Percentiles rank a stretch among this genome's conserved stretches.
phyloP scores from a whole-genome alignment of 805 yeast genomes.

The Blastobotrys mokoenaii region DNA sequence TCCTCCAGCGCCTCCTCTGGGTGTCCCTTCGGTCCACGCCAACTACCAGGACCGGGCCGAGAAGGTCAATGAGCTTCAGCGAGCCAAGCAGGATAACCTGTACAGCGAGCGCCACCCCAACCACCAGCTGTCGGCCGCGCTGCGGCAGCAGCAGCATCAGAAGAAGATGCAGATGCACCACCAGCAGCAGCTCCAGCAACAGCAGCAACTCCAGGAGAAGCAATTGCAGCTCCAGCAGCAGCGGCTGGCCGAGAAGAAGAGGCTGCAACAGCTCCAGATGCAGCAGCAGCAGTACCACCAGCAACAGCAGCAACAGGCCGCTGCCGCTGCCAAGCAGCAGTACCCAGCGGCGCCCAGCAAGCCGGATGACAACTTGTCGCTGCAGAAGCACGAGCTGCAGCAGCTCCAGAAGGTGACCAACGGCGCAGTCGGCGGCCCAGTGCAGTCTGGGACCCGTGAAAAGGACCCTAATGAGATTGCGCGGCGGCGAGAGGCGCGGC shows the following conservation, averaged over 20 bases:
- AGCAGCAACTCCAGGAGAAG: slow-evolving; percentile 14
- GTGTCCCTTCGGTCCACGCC: slow-evolving; percentile 25
- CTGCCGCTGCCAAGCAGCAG: not conserved
- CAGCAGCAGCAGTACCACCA: slow-evolving; percentile 16
- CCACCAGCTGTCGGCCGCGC: slow-evolving; percentile 34
- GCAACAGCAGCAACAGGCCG: slow-evolving; percentile 7
- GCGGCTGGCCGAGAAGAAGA: slow-evolving; percentile 14
- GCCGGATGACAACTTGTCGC: not conserved
- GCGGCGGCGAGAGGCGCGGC: slow-evolving; percentile 66
- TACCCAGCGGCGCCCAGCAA: not conserved
- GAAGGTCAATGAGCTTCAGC: slow-evolving; percentile 14
- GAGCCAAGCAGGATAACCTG: slow-evolving; percentile 15
- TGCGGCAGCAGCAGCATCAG: slow-evolving; percentile 18
- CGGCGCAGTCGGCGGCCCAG: slow-evolving; percentile 18
- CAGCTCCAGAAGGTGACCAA: slow-evolving; percentile 22
- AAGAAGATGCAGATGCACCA: slow-evolving; percentile 21
- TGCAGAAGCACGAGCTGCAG: slow-evolving; percentile 20
- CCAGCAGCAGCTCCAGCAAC: slow-evolving; percentile 35
- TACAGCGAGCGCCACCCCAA: slow-evolving; percentile 17
- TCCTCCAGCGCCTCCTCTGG: slow-evolving; percentile 37
- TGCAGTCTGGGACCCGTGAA: slow-evolving; percentile 9
- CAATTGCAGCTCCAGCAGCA: slow-evolving; percentile 11
- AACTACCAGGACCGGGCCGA: slow-evolving; percentile 13
- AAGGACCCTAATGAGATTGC: slow-evolving; percentile 21
- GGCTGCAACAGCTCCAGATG: slow-evolving; percentile 19